Percentiles rank a stretch among this genome's conserved stretches.
phyloP scores from a whole-genome alignment of 1,284 basidiomycete genomes.

The Naganishia liquefaciens region DNA sequence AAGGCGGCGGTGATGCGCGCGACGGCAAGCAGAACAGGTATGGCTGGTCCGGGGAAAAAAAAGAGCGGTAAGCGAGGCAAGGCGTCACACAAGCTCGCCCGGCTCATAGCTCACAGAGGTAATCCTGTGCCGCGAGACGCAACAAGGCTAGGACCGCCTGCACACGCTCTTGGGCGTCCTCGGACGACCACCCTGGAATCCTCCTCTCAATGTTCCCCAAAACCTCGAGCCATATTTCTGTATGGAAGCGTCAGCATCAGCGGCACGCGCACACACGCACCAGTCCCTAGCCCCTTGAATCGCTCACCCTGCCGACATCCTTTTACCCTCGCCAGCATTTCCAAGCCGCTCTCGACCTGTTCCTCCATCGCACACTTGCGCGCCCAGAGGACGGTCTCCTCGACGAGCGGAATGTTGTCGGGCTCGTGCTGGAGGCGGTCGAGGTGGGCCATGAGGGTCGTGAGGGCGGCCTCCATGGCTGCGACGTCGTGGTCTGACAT shows the following conservation, averaged over 20 bases:
- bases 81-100: not conserved
- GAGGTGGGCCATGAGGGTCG: constrained; percentile 18
- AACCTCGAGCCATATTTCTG: constrained; percentile 28
- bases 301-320: constrained; percentile 23
- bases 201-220: constrained; percentile 9
- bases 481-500: constrained; percentile 13
- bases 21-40: constrained; percentile 14
- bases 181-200: constrained; percentile 7
- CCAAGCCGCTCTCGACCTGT: constrained; percentile 28
- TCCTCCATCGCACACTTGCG: constrained; percentile 27
- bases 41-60: constrained; percentile 16
- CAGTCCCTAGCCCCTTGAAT: too few relatives aligned
- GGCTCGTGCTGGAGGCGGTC: constrained; percentile 24
- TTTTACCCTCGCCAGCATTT: constrained; percentile 25
- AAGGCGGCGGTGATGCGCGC: not conserved
- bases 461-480: constrained; percentile 22
- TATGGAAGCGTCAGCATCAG: not conserved
- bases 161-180: not conserved
- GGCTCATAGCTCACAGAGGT: constrained; percentile 16
- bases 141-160: constrained; percentile 6
- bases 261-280: too few relatives aligned
- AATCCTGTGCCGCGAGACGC: constrained; percentile 23
- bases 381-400: constrained; percentile 20
- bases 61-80: not conserved
- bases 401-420: constrained; percentile 28